Conservation (phyloP, 495 filamentous ascomycete species). For the Copromyces sp. region DNA sequence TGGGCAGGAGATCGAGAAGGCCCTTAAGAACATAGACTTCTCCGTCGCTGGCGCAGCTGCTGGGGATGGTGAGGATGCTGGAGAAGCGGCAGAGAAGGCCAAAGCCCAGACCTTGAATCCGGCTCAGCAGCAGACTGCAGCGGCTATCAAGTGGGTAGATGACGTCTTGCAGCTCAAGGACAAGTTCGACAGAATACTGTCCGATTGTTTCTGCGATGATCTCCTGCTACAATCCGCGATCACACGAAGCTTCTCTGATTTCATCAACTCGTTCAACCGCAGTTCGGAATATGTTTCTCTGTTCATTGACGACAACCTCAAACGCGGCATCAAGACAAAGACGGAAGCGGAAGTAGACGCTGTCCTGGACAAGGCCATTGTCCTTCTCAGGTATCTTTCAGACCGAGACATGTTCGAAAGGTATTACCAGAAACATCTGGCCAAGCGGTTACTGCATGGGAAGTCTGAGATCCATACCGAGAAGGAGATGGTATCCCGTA, state of each 20-base stretch:
- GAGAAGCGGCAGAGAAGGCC: constrained; percentile 39
- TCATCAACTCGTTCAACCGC: constrained; percentile 78
- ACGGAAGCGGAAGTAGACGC: constrained; percentile 81
- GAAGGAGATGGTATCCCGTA: constrained; percentile 88
- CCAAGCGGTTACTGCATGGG: constrained; percentile 70
- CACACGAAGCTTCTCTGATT: constrained; percentile 73
- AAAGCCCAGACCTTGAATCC: constrained; percentile 31
- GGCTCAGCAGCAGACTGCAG: constrained; percentile 51
- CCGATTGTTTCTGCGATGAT: constrained; percentile 58
- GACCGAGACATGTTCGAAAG: constrained; percentile 95
- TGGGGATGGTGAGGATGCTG: constrained; percentile 39
- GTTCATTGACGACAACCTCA: constrained; percentile 95
- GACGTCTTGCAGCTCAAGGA: constrained; percentile 77
- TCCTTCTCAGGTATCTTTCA: constrained; percentile 70
- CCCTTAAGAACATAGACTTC: constrained; percentile 42
- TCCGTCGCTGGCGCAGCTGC: constrained; percentile 24
- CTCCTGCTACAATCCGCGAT: constrained; percentile 70
- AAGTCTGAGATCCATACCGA: constrained; percentile 82
- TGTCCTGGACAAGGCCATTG: constrained; percentile 83
- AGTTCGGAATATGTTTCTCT: constrained; percentile 89
- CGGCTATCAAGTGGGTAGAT: constrained; percentile 92
- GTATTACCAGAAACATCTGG: constrained; percentile 97
- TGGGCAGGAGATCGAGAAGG: constrained; percentile 70
- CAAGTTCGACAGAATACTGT: constrained; percentile 77
- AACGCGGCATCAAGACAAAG: constrained; percentile 86